These are phyloP conservation scores for Hypericum perforatum DNA, from an alignment of 345 rosid genomes.

Conservation along the genomic window DNA sequence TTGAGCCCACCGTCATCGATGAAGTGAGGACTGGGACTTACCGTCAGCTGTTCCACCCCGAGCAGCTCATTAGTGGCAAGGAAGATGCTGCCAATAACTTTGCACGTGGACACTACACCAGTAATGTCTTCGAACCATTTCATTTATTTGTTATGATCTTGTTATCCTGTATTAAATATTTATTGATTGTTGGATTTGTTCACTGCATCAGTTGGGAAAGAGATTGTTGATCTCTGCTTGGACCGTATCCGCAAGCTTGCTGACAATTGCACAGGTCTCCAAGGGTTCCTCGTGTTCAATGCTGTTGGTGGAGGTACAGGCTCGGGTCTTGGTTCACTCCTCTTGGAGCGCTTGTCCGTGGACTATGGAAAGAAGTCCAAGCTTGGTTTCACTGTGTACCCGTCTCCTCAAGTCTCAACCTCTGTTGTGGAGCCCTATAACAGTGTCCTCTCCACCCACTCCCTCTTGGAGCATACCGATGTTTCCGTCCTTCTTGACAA, in stretches of 20 bases:
- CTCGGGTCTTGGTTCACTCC: slow-evolving; percentile 71
- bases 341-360: slow-evolving; percentile 65
- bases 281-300: slow-evolving; percentile 70
- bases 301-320: slow-evolving; percentile 85
- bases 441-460: no score
- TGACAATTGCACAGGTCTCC: slow-evolving; percentile 79
- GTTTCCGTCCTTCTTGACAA: no score
- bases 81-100: slow-evolving; percentile 83
- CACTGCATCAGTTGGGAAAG: slow-evolving; percentile 48
- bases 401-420: slow-evolving; percentile 71
- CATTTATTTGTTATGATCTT: no score
- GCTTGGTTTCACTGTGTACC: slow-evolving; percentile 48
- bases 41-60: slow-evolving; percentile 31
- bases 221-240: slow-evolving; percentile 68
- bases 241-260: slow-evolving; percentile 74
- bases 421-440: slow-evolving; percentile 48
- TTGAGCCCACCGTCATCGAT: slow-evolving; percentile 75
- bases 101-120: slow-evolving; percentile 80
- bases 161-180: no score
- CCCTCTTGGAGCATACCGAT: no score
- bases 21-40: slow-evolving; percentile 52
- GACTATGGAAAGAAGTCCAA: slow-evolving; percentile 40
- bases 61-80: slow-evolving; percentile 51
- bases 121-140: slow-evolving; percentile 12
- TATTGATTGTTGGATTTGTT: no score